These are phyloP conservation scores for Candida corydali DNA, from an alignment of 805 yeast genomes.

Conservation along the genomic window DNA sequence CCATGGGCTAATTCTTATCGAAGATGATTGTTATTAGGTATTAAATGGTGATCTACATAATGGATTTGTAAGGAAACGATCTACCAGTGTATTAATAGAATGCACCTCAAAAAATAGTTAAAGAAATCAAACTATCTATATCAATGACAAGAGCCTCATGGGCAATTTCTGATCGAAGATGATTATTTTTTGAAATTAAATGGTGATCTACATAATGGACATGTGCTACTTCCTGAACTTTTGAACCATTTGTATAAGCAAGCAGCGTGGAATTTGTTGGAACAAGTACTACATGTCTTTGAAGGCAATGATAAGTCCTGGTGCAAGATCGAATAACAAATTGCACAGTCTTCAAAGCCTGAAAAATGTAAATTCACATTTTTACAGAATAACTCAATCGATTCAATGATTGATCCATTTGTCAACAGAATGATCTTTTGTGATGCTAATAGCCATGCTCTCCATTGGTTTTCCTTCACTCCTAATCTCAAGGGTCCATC, in stretches of 20 bases:
- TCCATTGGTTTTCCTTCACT: constrained; percentile 88
- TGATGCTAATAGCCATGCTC: constrained; percentile 90
- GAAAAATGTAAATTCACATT: constrained; percentile 83
- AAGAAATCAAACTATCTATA: constrained; percentile 13
- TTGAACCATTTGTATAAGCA: constrained; percentile 97
- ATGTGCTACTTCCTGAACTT: constrained; percentile 85
- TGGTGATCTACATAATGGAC: constrained; percentile 86
- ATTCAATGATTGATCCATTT: constrained; percentile 66
- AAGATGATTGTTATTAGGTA: no score
- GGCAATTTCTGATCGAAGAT: no score
- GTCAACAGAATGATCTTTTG: constrained; percentile 75
- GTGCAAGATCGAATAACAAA: constrained; percentile 89
- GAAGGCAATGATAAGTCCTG: constrained; percentile 89
- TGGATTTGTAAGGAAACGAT: constrained; percentile 21
- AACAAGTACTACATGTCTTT: constrained; percentile 84
- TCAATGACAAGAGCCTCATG: constrained; percentile 41
- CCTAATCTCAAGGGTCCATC: constrained; percentile 80
- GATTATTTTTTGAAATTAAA: constrained; percentile 43
- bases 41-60: no score
- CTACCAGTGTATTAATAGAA: constrained; percentile 20
- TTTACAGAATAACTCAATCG: constrained; percentile 62
- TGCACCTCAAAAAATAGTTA: constrained; percentile 8
- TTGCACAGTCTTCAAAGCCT: constrained; percentile 95
- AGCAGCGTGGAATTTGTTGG: constrained; percentile 91
- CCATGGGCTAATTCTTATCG: constrained; percentile 44